Base-by-base conservation (phyloP, 1,284 basidiomycete genomes). In the Ganoderma sinense region DNA sequence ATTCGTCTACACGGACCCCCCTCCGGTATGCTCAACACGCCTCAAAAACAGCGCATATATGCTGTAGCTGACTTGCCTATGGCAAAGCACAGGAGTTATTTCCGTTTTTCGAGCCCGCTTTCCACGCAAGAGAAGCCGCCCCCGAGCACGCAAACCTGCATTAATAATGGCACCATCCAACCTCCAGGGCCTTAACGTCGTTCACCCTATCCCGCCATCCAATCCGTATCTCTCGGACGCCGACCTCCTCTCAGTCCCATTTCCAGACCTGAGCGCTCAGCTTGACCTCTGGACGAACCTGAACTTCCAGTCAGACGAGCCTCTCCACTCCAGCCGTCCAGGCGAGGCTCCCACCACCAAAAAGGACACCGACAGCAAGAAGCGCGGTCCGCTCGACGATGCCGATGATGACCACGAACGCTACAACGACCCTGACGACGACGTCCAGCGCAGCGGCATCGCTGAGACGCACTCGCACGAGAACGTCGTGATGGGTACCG, bases 251-350 rank as follows among this genome's bases (percentile, higher is more conserved):
- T 81, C 88, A 0, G 83, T 88, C 1, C 86, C 87, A 26, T 2
- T 91, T 89, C 78, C 90, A 90, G 94, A 94, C 79, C 85, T 94
- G 64, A 86, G 86, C 23, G 91, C 92, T 2, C 92, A 95, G 78
- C 90, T 95, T 69, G 93, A 94, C 79, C 84, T 94, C 63, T 96
- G 94, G 94, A 92, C 93, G 11, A 92, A 92, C 79, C 85, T 95
- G 71, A 82, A 89, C 18, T 96, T 96, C 80, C 89, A 94, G 69
- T 89, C 89, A 1, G 93, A 94, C 77, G 93, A 94, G 69, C 87
- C 90, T 29, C 75, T 83, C 65, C 82, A 78, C 67, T 70, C 69
- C 58, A 68, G 71, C 56, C 75, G 76, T 23, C 63, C 69, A 5
- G 61, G 67, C 26, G 72, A 75, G 1, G 23, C 7, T 20, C 59